phyloP scores from a whole-genome alignment of 768 basidiomycete genomes.

The Boletus bicolor region DNA sequence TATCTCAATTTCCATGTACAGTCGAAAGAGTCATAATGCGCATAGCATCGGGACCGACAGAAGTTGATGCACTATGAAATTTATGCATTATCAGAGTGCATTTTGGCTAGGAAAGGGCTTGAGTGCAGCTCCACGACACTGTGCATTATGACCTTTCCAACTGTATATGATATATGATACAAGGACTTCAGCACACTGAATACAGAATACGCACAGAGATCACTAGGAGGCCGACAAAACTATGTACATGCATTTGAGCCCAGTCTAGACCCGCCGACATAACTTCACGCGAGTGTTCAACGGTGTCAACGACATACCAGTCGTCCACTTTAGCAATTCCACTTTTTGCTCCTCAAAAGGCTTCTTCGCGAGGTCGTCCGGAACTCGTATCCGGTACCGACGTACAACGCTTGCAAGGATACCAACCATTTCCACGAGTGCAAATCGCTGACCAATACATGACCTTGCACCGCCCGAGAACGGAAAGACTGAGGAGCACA shows the following conservation, averaged over 20 bases:
- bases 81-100: no score
- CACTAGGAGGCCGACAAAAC: background rate
- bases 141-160: no score
- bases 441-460: conserved; percentile 51
- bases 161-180: background rate
- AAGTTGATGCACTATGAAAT: no score
- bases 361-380: conserved; percentile 31
- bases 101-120: no score
- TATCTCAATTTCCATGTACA: background rate
- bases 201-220: background rate
- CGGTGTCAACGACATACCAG: conserved; percentile 37
- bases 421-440: conserved; percentile 40
- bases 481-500: conserved; percentile 33
- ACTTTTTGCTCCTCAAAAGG: conserved; percentile 34
- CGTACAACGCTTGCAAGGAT: conserved; percentile 44
- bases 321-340: conserved; percentile 36
- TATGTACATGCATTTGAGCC: background rate
- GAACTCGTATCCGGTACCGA: conserved; percentile 40
- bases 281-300: conserved; percentile 25
- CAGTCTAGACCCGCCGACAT: conserved; percentile 13
- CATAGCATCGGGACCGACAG: no score
- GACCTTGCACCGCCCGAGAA: conserved; percentile 45
- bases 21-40: no score
- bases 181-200: background rate
- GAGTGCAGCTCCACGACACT: no score